Conservation (phyloP, 2,329 filamentous ascomycete species). For the Fusarium sp. region DNA sequence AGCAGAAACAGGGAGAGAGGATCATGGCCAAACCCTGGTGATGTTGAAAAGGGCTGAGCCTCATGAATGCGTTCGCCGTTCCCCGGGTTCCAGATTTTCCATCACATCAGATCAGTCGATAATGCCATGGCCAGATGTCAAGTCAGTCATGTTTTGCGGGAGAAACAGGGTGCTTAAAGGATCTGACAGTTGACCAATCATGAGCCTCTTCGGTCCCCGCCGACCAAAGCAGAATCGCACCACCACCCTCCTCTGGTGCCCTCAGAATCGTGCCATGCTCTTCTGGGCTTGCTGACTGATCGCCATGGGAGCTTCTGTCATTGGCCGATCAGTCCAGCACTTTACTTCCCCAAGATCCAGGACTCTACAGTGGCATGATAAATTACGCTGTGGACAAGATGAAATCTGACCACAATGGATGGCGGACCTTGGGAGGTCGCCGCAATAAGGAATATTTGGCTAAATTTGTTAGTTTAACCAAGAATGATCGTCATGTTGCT, state of each 20-base stretch:
- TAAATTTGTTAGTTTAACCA: slow-evolving; percentile 23
- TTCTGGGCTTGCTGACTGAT: slow-evolving; percentile 40
- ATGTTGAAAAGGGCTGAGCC: slow-evolving; percentile 8
- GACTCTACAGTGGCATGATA: slow-evolving; percentile 40
- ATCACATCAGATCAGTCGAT: slow-evolving; percentile 26
- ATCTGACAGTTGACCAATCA: slow-evolving; percentile 36
- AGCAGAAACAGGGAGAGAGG: slow-evolving; percentile 26
- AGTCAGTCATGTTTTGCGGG: slow-evolving; percentile 30
- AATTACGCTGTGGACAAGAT: slow-evolving; percentile 29
- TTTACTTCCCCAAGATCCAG: slow-evolving; percentile 27
- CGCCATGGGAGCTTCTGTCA: background rate
- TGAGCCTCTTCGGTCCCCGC: slow-evolving; percentile 38
- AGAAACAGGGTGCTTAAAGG: slow-evolving; percentile 39
- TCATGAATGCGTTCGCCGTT: slow-evolving; percentile 19
- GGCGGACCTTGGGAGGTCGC: slow-evolving; percentile 39
- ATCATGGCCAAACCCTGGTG: slow-evolving; percentile 12
- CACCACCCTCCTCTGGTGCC: slow-evolving; percentile 28
- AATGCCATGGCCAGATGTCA: slow-evolving; percentile 30
- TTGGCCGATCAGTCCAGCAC: slow-evolving; percentile 29
- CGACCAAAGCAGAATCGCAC: slow-evolving; percentile 42
- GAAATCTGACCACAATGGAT: slow-evolving; percentile 45
- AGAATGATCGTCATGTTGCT: slow-evolving; percentile 24
- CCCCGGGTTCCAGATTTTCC: slow-evolving; percentile 1
- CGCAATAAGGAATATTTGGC: slow-evolving; percentile 34
- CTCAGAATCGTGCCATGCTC: slow-evolving; percentile 41